These are phyloP conservation scores for Geosmithia flava DNA, from an alignment of 2,329 filamentous ascomycete genomes.

Conservation along the genomic window DNA sequence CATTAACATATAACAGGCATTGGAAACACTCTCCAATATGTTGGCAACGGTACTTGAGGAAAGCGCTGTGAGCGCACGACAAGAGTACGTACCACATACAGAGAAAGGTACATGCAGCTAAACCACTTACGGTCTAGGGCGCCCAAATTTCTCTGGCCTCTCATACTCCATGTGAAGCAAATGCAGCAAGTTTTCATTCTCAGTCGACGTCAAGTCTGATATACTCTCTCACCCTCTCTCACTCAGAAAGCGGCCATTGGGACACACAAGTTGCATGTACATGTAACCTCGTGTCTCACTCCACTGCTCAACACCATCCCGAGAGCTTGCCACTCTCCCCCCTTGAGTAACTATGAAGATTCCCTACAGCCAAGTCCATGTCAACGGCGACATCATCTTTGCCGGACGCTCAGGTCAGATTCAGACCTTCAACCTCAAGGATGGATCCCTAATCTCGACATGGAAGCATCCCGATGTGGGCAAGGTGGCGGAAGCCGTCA, in stretches of 20 bases:
- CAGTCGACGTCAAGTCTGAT: neutral
- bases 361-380: constrained; percentile 55
- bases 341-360: constrained; percentile 22
- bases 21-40: no score
- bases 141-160: neutral
- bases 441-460: constrained; percentile 44
- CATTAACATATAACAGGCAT: no score
- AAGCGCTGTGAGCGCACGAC: no score
- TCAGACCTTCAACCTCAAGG: constrained; percentile 49
- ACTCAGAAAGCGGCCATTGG: neutral
- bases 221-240: neutral
- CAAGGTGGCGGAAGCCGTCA: constrained; percentile 15
- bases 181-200: neutral
- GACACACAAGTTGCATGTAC: neutral
- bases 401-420: constrained; percentile 64
- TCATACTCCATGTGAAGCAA: neutral
- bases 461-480: constrained; percentile 43
- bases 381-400: constrained; percentile 47
- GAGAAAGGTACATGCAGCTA: neutral
- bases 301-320: neutral
- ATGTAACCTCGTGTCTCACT: neutral
- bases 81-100: neutral
- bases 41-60: no score
- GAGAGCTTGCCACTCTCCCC: neutral
- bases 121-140: neutral